Evolutionary conservation across 768 basidiomycete genomes (phyloP).

Genomic region (Suillus weaverae): DNA sequence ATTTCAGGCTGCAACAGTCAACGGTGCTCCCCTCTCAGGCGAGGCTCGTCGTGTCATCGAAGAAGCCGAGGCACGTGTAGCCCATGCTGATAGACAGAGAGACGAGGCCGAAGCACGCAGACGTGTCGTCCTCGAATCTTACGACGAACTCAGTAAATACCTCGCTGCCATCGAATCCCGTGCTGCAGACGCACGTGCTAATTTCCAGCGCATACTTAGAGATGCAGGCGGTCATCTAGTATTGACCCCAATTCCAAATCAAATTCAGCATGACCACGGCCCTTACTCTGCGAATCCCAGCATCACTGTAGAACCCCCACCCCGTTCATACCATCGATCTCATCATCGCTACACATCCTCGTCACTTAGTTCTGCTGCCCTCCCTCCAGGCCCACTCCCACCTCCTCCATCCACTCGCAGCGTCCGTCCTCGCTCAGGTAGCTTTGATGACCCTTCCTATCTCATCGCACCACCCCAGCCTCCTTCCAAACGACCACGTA

Average conservation of each 20-base stretch:
- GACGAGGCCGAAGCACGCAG: slow-evolving; percentile 56
- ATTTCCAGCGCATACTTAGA: slow-evolving; percentile 44
- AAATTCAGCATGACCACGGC: slow-evolving; percentile 13
- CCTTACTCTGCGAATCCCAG: slow-evolving; percentile 26
- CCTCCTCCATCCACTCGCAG: slow-evolving; percentile 34
- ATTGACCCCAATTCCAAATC: slow-evolving; percentile 32
- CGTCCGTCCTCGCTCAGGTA: slow-evolving; percentile 45
- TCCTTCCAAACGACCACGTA: slow-evolving; percentile 49
- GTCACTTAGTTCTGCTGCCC: slow-evolving; percentile 29
- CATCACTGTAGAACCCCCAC: slow-evolving; percentile 29
- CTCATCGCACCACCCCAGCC: slow-evolving; percentile 40
- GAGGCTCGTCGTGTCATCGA: slow-evolving; percentile 38
- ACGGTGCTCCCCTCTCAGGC: slow-evolving; percentile 26
- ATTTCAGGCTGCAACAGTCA: slow-evolving; percentile 24
- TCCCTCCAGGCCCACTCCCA: slow-evolving; percentile 40
- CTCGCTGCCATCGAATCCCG: slow-evolving; percentile 46
- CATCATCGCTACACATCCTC: slow-evolving; percentile 23
- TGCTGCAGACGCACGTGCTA: slow-evolving; percentile 48
- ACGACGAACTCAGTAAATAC: slow-evolving; percentile 51
- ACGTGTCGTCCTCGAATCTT: slow-evolving; percentile 45
- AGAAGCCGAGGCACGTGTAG: slow-evolving; percentile 50
- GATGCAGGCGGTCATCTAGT: slow-evolving; percentile 48
- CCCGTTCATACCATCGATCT: slow-evolving; percentile 16
- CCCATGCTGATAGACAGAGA: slow-evolving; percentile 49
- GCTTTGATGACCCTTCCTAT: slow-evolving; percentile 37